Evolutionary conservation across 441 rosid genomes (phyloP).

Genomic region (Breynia disticha): DNA sequence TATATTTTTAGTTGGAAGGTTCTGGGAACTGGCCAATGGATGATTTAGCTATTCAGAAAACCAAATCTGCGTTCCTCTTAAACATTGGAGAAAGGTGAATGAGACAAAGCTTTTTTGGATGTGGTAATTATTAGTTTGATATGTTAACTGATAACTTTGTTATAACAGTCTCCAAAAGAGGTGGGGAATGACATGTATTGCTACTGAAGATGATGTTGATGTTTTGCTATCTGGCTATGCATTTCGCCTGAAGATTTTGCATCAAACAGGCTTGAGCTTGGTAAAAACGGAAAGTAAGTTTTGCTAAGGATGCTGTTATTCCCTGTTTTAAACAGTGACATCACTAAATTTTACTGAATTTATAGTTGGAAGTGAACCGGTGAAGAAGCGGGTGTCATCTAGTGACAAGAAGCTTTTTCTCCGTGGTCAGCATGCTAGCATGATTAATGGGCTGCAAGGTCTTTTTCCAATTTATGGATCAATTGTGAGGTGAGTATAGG

Average conservation of each 20-base stretch:
- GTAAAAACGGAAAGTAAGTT: constrained; percentile 57
- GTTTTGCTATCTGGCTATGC: constrained; percentile 71
- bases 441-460: constrained; percentile 78
- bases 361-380: constrained; percentile 46
- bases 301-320: constrained; percentile 11
- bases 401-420: constrained; percentile 62
- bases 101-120: constrained; percentile 7
- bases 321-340: constrained; percentile 6
- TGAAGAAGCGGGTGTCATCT: constrained; percentile 50
- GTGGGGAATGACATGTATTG: constrained; percentile 63
- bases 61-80: constrained; percentile 80
- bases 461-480: constrained; percentile 55
- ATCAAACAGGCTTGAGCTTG: constrained; percentile 81
- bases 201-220: constrained; percentile 69
- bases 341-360: constrained; percentile 13
- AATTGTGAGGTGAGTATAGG: constrained; percentile 47
- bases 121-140: neutral
- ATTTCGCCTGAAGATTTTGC: constrained; percentile 77
- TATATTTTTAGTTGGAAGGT: constrained; percentile 68
- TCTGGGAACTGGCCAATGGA: constrained; percentile 98
- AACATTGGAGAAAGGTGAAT: constrained; percentile 82
- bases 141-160: constrained; percentile 11
- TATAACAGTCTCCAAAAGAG: constrained; percentile 56
- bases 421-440: constrained; percentile 82
- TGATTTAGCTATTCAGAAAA: constrained; percentile 76